Evolutionary conservation across 345 rosid genomes (phyloP), one percentile per base, ranked within the genome.

Genomic region (Conringia planisiliqua): DNA sequence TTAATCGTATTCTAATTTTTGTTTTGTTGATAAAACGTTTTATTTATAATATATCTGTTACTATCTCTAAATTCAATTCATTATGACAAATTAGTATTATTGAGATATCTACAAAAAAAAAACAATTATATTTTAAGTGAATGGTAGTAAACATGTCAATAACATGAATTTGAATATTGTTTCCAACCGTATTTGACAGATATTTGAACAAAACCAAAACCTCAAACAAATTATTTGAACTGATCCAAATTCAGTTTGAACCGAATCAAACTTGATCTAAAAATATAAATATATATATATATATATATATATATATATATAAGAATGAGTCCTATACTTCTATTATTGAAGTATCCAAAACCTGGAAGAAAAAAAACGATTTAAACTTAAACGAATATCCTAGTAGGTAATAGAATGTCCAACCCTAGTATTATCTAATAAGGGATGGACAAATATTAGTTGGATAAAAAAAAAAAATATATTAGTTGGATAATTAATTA

Each of bases 401-500:
- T n/a, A n/a, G n/a, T n/a, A n/a, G n/a, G n/a, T n/a, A n/a, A n/a
- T n/a, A n/a, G n/a, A n/a, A n/a, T n/a, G n/a, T n/a, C n/a, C n/a
- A n/a, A n/a, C n/a, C n/a, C 2, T 30, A 30, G 35, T 71, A 48
- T 12, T 24, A 71, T 50, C 59, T 16, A 51, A 36, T 14, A 42
- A 64, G 14, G 29, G 64, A 24, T 39, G 47, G 47, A 73, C 35
- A 63, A 32, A 33, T 35, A 33, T 44, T 64, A 64, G 40, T 17
- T 26, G 61, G 17, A 36, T 72, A 26, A 7, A n/a, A n/a, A n/a
- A n/a, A n/a, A n/a, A n/a, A n/a, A n/a, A n/a, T 30, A 43, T 33
- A 33, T 43, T 63, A 64, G 48, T 26, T 26, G 61, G 17, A 36
- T 72, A 26, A 7, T 48, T 72, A 61, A 72, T 27, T 74, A 57